Evolutionary conservation across 208 protist species (phyloP), one percentile per base, ranked within the genome.

Genomic region (Crithidia brevicula): DNA sequence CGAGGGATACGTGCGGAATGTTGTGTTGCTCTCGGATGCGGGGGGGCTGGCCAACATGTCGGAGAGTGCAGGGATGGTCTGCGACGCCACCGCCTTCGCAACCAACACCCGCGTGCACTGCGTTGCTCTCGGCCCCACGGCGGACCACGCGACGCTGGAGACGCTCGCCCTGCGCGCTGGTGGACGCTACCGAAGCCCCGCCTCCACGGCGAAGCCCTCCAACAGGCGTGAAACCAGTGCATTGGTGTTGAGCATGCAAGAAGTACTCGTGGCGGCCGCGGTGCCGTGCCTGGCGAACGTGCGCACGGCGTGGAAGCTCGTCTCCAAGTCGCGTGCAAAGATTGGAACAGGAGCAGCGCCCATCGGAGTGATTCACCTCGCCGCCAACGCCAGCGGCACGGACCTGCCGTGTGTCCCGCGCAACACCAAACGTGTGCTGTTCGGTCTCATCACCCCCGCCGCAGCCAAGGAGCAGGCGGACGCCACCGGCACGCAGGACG

Each of bases 21-120:
- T 93, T 22, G 57, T 96, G 27, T 25, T 93, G 11, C 34, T 96
- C 34, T 81, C 85, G 11, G 87, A 93, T 71, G 77, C 62, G 18
- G 68, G 62, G 16, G 22, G 67, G 8, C 61, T 70, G 15, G 25
- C 53, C 10, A 43, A 13, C 7, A 27, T 45, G n/a, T 13, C 47
- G 58, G 36, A 70, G 36, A 70, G 63, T n/a, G 67, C 74, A 5
- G 54, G 78, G 33, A 71, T 86, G 59, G 67, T 89, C 16, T 59
- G 67, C 36, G 65, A 68, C 5, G 81, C 60, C 3, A 42, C 70
- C 10, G 62, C 11, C 36, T 43, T 69, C 38, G 30, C 42, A 25
- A 56, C 56, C n/a, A 79, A 69, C 11, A 63, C 70, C 22, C 67
- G 85, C 22, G 83, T 95, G 25, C 85, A 81, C 72, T 77, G 79